Conservation (phyloP, 2,329 filamentous ascomycete genomes). For the Truncatella angustata region DNA sequence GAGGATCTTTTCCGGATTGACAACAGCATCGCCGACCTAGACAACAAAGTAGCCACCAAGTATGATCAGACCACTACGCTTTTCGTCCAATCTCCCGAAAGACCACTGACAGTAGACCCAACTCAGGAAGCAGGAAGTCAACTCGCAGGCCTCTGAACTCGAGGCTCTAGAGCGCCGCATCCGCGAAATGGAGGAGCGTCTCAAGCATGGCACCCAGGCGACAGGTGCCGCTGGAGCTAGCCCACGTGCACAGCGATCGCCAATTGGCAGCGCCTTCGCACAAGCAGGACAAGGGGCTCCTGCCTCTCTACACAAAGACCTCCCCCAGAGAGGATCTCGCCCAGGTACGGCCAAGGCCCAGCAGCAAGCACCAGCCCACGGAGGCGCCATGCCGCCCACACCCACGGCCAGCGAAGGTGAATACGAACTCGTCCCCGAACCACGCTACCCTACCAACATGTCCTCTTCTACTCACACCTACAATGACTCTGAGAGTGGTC, state of each 20-base stretch:
- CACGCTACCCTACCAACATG: slow-evolving; percentile 20
- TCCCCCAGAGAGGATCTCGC: slow-evolving; percentile 38
- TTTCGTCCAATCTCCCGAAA: background rate
- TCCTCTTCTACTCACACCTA: slow-evolving; percentile 19
- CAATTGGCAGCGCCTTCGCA: slow-evolving; percentile 22
- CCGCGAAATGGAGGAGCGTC: slow-evolving; percentile 78
- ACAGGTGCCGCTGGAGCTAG: slow-evolving; percentile 10
- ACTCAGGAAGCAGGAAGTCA: slow-evolving; percentile 74
- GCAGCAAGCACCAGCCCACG: slow-evolving; percentile 48
- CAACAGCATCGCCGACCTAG: slow-evolving; percentile 70
- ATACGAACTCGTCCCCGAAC: slow-evolving; percentile 37
- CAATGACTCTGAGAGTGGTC: slow-evolving; percentile 20
- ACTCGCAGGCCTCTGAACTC: slow-evolving; percentile 73
- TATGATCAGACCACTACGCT: slow-evolving; percentile 46
- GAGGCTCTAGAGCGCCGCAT: slow-evolving; percentile 82
- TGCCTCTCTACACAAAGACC: slow-evolving; percentile 27
- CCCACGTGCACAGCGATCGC: slow-evolving; percentile 26
- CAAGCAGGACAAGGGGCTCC: slow-evolving; percentile 10
- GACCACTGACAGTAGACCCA: background rate
- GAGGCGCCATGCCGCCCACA: slow-evolving; percentile 59
- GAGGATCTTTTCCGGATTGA: slow-evolving; percentile 90
- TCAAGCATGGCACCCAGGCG: slow-evolving; percentile 45
- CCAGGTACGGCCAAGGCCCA: slow-evolving; percentile 50
- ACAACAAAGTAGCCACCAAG: slow-evolving; percentile 78
- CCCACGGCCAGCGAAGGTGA: slow-evolving; percentile 64